Base-by-base conservation (phyloP, 495 filamentous ascomycete genomes). In the Podospora didyma region DNA sequence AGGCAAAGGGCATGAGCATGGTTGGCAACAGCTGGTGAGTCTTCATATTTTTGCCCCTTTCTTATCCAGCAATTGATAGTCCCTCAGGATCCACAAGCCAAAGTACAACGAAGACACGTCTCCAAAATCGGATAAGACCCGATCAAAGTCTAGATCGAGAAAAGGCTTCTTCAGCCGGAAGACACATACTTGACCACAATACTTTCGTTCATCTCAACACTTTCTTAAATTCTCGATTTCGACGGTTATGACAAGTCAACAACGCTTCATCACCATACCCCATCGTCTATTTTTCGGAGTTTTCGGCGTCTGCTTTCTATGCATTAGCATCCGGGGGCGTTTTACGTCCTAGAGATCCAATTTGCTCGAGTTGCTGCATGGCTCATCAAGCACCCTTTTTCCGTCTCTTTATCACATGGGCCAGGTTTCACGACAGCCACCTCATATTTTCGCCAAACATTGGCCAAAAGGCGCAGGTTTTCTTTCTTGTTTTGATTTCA, bases 21-120 rank as follows among this genome's bases (percentile, higher is more conserved):
- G 88, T 96, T 46, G 94, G 94, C 39, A 97, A 97, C 70, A 94
- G 89, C 76, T 98, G 94, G 94, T 96, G 79, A 51, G 89, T 79
- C 49, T 22, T 37, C 23, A n/a, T 12, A n/a, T 23, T 10, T 37
- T 1, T 26, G 1, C 12, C 0, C 5, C 20, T 2, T 20, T 0
- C 3, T 6, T 1, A 0, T 11, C 3, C 22, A 0, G 21, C 16
- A 19, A 20, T 12, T 24, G 3, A n/a, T 14, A 50, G 1, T 37
- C 24, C 19, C 17, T 11, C 60, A 96, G 91, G 91, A 96, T 96
- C 64, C 90, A 96, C 76, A 96, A 96, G 66, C 75, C 89, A 34
- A 96, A 96, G 67, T 96, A 96, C 70, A 81, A 82, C 54, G 86
- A 90, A 50, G 86, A 89, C 21, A 60, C 52, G 19, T 64, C 64